Evolutionary conservation across 495 filamentous ascomycete species (phyloP).

Genomic region (Filosporella fistucella): DNA sequence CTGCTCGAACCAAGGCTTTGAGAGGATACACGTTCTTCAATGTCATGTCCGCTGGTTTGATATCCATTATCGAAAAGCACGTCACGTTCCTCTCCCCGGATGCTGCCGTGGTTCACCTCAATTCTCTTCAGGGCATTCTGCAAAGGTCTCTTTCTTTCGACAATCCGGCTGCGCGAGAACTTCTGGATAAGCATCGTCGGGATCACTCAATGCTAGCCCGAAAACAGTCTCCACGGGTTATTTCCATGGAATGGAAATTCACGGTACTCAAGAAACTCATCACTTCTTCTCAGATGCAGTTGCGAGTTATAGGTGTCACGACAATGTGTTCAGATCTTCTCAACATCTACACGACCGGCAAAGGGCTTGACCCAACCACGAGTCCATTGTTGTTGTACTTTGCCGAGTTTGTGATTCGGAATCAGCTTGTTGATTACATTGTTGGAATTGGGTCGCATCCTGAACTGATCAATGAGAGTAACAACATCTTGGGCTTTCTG

Average conservation of each 20-base stretch:
- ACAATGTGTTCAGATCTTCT: slow-evolving; percentile 71
- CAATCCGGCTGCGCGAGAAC: slow-evolving; percentile 21
- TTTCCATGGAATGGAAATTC: slow-evolving; percentile 68
- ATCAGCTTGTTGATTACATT: slow-evolving; percentile 75
- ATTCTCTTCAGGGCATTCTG: slow-evolving; percentile 33
- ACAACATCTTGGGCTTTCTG: slow-evolving; percentile 83
- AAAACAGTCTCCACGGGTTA: slow-evolving; percentile 35
- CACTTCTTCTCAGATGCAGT: slow-evolving; percentile 81
- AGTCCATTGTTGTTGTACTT: slow-evolving; percentile 59
- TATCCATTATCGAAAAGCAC: slow-evolving; percentile 40
- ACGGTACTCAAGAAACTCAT: slow-evolving; percentile 64
- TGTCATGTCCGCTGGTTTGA: slow-evolving; percentile 33
- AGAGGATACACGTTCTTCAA: slow-evolving; percentile 36
- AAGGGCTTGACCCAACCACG: slow-evolving; percentile 29
- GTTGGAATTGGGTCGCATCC: slow-evolving; percentile 89
- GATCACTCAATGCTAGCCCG: slow-evolving; percentile 9
- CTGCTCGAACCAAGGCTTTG: slow-evolving; percentile 21
- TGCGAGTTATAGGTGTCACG: slow-evolving; percentile 69
- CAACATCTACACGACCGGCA: slow-evolving; percentile 47
- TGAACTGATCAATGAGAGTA: slow-evolving; percentile 75
- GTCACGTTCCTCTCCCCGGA: slow-evolving; percentile 40
- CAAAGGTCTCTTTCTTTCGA: slow-evolving; percentile 35
- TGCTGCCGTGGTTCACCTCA: slow-evolving; percentile 34
- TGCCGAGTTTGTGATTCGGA: slow-evolving; percentile 57
- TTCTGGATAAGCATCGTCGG: slow-evolving; percentile 29